Percentiles rank a stretch among this genome's conserved stretches.
phyloP scores from a whole-genome alignment of 148 eudicot species.

The Rhododendron henanense region DNA sequence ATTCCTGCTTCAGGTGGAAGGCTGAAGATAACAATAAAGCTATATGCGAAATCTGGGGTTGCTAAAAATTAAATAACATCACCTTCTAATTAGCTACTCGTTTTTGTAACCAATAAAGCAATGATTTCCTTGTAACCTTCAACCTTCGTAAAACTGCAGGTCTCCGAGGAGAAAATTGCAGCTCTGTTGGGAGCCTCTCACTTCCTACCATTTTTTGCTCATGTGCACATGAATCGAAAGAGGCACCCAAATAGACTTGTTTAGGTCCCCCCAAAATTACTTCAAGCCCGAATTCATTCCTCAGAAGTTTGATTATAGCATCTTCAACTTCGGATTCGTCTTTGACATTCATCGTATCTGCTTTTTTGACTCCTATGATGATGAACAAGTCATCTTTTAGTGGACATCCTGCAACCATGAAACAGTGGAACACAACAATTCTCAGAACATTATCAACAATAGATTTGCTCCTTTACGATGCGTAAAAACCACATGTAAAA shows the following conservation, averaged over 20 bases:
- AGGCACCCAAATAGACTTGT: slow-evolving; percentile 4
- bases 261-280: slow-evolving; percentile 40
- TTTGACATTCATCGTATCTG: slow-evolving; percentile 11
- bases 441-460: neutral
- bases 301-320: slow-evolving; percentile 57
- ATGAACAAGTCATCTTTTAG: slow-evolving; percentile 71
- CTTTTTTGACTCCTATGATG: slow-evolving; percentile 44
- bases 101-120: slow-evolving; percentile 60
- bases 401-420: slow-evolving; percentile 46
- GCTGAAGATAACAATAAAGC: neutral
- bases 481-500: neutral
- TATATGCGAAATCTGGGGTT: slow-evolving; percentile 1
- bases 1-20: neutral
- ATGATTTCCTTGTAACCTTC: slow-evolving; percentile 54
- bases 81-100: slow-evolving; percentile 15
- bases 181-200: slow-evolving; percentile 8
- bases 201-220: slow-evolving; percentile 6
- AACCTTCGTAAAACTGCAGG: slow-evolving; percentile 63
- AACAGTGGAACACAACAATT: slow-evolving; percentile 11
- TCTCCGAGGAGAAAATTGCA: slow-evolving; percentile 48
- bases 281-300: slow-evolving; percentile 67
- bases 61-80: neutral
- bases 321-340: slow-evolving; percentile 34
- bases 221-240: slow-evolving; percentile 15
- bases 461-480: neutral